These are phyloP conservation scores for Claviceps sp. DNA, from an alignment of 2,329 filamentous ascomycete genomes.

Conservation along the genomic window DNA sequence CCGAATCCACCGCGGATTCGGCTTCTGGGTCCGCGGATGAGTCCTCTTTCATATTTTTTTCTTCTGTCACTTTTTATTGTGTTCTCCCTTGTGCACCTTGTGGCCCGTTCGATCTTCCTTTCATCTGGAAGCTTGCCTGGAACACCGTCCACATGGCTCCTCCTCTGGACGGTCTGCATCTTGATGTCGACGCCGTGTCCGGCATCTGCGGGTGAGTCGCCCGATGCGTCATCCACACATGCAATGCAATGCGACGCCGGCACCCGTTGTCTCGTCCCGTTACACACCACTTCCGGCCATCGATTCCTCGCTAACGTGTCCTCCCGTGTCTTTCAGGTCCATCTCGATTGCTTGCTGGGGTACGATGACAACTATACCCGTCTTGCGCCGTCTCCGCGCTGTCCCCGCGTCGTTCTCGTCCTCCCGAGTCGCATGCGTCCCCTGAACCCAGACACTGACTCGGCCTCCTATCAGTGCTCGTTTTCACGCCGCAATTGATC, in stretches of 20 bases:
- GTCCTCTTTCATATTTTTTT: too few relatives aligned
- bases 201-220: slow-evolving; percentile 68
- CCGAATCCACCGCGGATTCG: too few relatives aligned
- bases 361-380: slow-evolving; percentile 10
- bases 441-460: background rate
- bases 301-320: background rate
- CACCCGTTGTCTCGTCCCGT: too few relatives aligned
- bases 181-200: slow-evolving; percentile 82
- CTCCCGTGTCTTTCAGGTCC: slow-evolving; percentile 39
- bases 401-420: too few relatives aligned
- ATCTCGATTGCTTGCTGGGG: slow-evolving; percentile 93
- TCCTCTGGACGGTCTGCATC: slow-evolving; percentile 43
- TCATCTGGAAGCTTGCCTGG: background rate
- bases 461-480: slow-evolving; percentile 46
- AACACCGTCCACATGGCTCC: slow-evolving; percentile 31
- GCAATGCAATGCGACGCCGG: too few relatives aligned
- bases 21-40: too few relatives aligned
- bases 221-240: background rate
- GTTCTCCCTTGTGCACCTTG: too few relatives aligned
- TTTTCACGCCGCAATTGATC: slow-evolving; percentile 93
- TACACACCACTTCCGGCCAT: too few relatives aligned
- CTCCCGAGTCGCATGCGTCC: background rate
- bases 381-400: too few relatives aligned
- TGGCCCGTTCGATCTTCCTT: too few relatives aligned
- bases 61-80: too few relatives aligned